A percentile compares a stretch with the other conserved stretches of the same genome.
Conservation (phyloP, 2,329 filamentous ascomycete species). For the Graphiopsis chlorocephala region DNA sequence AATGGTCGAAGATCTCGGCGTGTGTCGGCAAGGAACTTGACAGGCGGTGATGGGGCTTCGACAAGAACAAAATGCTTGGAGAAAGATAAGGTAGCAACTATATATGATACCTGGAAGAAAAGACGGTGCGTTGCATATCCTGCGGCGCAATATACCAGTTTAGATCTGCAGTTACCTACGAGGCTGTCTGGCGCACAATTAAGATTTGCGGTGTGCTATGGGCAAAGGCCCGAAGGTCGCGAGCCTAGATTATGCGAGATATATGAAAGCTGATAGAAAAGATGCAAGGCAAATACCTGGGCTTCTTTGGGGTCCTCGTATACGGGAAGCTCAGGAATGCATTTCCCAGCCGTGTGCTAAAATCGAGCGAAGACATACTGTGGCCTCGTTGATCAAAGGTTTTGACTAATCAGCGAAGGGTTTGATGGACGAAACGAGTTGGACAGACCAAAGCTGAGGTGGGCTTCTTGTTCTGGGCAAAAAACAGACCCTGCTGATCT, state of each 20-base stretch:
- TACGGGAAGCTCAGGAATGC: background rate
- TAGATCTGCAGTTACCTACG: background rate
- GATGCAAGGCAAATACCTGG: background rate
- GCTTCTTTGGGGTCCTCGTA: background rate
- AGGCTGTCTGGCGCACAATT: background rate
- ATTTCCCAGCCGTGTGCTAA: background rate
- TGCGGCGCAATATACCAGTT: background rate
- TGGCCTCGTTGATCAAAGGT: background rate
- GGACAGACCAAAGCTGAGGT: background rate
- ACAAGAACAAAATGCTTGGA: background rate
- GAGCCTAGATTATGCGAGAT: background rate
- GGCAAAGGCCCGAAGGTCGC: background rate
- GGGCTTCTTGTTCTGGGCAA: background rate
- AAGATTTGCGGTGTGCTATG: background rate
- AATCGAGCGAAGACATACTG: background rate
- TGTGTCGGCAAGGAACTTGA: background rate
- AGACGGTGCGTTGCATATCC: background rate
- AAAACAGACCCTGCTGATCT: background rate
- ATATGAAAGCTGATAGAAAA: background rate
- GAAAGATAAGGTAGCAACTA: background rate
- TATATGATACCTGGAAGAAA: conserved; percentile 3
- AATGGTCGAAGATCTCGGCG: background rate
- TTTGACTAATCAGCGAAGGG: background rate
- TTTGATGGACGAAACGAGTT: background rate
- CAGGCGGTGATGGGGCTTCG: background rate